Conservation (phyloP, 2,329 filamentous ascomycete genomes). For the Gnomoniopsis sp. region DNA sequence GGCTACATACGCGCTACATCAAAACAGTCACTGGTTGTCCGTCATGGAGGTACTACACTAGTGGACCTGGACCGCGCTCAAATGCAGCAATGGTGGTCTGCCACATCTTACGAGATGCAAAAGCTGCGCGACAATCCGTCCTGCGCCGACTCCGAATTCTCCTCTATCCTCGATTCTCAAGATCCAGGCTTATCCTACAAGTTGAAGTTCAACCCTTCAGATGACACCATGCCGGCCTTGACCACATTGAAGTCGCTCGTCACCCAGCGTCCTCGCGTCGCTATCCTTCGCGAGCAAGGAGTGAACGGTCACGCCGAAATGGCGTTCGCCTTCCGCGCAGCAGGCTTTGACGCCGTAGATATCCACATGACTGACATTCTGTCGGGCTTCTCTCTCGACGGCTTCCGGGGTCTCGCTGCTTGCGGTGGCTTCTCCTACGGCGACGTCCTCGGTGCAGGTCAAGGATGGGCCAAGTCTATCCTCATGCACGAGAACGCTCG, state of each 20-base stretch:
- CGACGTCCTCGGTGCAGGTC: conserved; percentile 82
- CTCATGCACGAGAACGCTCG: conserved; percentile 76
- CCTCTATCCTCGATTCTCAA: conserved; percentile 66
- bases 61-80: conserved; percentile 66
- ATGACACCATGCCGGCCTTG: conserved; percentile 69
- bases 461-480: conserved; percentile 94
- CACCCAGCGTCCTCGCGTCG: conserved; percentile 67
- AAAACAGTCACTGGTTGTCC: conserved; percentile 75
- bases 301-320: conserved; percentile 97
- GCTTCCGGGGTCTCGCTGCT: conserved; percentile 86
- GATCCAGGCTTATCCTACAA: conserved; percentile 85
- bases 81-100: conserved; percentile 85
- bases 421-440: conserved; percentile 97
- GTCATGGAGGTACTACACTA: conserved; percentile 65
- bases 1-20: conserved; percentile 66
- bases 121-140: conserved; percentile 81
- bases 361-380: conserved; percentile 96
- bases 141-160: conserved; percentile 81
- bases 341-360: conserved; percentile 88
- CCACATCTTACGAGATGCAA: conserved; percentile 89
- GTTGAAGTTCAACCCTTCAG: conserved; percentile 74
- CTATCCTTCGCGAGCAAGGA: conserved; percentile 91
- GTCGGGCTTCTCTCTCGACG: conserved; percentile 71
- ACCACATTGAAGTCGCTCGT: conserved; percentile 57
- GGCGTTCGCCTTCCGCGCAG: conserved; percentile 90